phyloP scores from a whole-genome alignment of 768 basidiomycete genomes.

The Leccinum barrowsii region DNA sequence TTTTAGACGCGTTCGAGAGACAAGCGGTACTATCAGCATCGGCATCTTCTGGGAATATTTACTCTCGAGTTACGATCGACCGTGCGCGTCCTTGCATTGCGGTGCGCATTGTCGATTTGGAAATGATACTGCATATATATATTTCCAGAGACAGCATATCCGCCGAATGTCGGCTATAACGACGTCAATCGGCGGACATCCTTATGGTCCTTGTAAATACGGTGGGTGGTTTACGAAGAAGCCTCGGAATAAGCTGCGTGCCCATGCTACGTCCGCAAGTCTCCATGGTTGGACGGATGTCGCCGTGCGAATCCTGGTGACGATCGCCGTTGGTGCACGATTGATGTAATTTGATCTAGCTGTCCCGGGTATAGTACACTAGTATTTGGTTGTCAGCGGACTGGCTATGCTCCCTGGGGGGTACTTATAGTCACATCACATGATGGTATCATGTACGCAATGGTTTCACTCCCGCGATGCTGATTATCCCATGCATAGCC shows the following conservation, averaged over 20 bases:
- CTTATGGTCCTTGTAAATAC: neutral
- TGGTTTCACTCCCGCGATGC: neutral
- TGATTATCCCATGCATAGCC: neutral
- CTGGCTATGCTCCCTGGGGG: neutral
- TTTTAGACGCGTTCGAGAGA: neutral
- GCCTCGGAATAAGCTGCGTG: neutral
- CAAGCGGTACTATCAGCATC: neutral
- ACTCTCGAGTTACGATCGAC: neutral
- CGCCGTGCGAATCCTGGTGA: neutral
- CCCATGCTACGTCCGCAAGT: slow-evolving; percentile 43
- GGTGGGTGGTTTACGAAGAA: neutral
- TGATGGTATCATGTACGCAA: neutral
- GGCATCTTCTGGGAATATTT: neutral
- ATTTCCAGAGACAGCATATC: neutral
- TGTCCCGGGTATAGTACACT: neutral
- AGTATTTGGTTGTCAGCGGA: neutral
- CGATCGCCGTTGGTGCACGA: neutral
- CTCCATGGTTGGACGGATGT: slow-evolving; percentile 48
- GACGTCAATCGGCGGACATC: neutral
- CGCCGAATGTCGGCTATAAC: neutral
- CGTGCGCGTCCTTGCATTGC: neutral
- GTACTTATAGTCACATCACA: neutral
- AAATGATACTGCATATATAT: neutral
- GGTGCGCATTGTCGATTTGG: neutral
- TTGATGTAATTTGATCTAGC: neutral